These are phyloP conservation scores for Grigorovia yakushimaensis DNA, from an alignment of 805 yeast species.

Conservation along the genomic window DNA sequence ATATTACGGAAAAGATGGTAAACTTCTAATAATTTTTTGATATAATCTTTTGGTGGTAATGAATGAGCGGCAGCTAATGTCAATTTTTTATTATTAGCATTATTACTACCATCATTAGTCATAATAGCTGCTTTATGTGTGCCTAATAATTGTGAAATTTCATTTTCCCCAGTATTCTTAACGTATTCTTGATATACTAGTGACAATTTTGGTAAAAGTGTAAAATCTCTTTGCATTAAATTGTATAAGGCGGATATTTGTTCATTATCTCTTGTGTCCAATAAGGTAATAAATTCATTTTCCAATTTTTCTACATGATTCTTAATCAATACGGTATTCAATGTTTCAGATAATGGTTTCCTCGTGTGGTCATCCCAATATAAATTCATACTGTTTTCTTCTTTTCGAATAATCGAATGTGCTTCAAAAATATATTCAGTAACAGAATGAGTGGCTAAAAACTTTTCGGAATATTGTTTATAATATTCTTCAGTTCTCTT, in stretches of 20 bases:
- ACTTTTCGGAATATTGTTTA: slow-evolving; percentile 53
- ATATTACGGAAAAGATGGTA: slow-evolving; percentile 46
- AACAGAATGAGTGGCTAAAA: slow-evolving; percentile 64
- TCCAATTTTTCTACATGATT: slow-evolving; percentile 70
- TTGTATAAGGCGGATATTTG: slow-evolving; percentile 68
- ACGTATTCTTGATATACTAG: slow-evolving; percentile 64
- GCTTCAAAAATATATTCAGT: slow-evolving; percentile 88
- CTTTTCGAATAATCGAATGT: slow-evolving; percentile 72
- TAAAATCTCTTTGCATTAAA: slow-evolving; percentile 67
- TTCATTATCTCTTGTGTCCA: slow-evolving; percentile 53
- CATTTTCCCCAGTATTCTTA: slow-evolving; percentile 44
- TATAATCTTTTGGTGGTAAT: slow-evolving; percentile 58
- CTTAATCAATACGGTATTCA: slow-evolving; percentile 68
- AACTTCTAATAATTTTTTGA: slow-evolving; percentile 63
- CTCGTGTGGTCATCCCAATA: slow-evolving; percentile 82
- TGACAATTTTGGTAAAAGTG: slow-evolving; percentile 71
- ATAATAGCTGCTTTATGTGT: slow-evolving; percentile 13
- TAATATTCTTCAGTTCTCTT: slow-evolving; percentile 47
- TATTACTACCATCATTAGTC: slow-evolving; percentile 6
- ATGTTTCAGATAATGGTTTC: slow-evolving; percentile 60
- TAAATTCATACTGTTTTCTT: slow-evolving; percentile 64
- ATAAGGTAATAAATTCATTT: slow-evolving; percentile 61
- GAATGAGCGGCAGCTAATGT: slow-evolving; percentile 32
- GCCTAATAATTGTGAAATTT: slow-evolving; percentile 17
- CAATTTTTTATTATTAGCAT: slow-evolving; percentile 27